A percentile compares a stretch with the other conserved stretches of the same genome.
Evolutionary conservation across 2,329 filamentous ascomycete species (phyloP).

Genomic region (Alternaria conjuncta): DNA sequence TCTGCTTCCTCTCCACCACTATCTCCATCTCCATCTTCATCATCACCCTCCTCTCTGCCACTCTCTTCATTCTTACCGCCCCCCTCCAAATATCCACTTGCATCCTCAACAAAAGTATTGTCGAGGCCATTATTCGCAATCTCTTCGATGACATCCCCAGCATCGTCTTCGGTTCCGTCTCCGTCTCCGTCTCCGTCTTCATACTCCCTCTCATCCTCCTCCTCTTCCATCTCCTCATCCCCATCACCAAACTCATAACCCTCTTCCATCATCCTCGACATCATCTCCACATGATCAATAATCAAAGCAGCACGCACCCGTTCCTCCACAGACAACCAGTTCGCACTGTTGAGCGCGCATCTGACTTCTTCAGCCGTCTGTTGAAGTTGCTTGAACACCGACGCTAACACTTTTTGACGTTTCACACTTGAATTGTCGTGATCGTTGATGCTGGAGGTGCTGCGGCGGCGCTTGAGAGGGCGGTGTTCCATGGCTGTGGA

Average conservation of each 20-base stretch:
- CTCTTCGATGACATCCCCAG: not conserved
- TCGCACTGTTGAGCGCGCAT: not conserved
- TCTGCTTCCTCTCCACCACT: not conserved
- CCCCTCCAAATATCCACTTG: not conserved
- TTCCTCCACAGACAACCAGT: not conserved
- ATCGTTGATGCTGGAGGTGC: not conserved
- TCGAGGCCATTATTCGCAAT: too few species aligned
- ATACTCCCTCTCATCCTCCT: too few species aligned
- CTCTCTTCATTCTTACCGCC: not conserved
- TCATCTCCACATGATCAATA: not conserved
- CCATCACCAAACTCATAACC: not conserved
- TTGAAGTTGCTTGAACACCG: not conserved
- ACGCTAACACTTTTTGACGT: not conserved
- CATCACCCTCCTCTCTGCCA: not conserved
- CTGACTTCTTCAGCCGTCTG: not conserved
- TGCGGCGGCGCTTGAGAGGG: not conserved
- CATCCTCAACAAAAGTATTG: too few species aligned
- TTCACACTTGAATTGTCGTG: not conserved
- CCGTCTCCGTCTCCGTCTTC: too few species aligned
- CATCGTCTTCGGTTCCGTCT: too few species aligned
- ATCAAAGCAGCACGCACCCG: not conserved
- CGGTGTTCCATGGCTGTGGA: not conserved
- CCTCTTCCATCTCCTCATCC: not conserved
- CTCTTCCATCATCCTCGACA: not conserved
- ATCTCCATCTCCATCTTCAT: not conserved